Percentiles rank a stretch among this genome's conserved stretches.
phyloP scores from a whole-genome alignment of 148 eudicot species.

The Polygonum maritimum region DNA sequence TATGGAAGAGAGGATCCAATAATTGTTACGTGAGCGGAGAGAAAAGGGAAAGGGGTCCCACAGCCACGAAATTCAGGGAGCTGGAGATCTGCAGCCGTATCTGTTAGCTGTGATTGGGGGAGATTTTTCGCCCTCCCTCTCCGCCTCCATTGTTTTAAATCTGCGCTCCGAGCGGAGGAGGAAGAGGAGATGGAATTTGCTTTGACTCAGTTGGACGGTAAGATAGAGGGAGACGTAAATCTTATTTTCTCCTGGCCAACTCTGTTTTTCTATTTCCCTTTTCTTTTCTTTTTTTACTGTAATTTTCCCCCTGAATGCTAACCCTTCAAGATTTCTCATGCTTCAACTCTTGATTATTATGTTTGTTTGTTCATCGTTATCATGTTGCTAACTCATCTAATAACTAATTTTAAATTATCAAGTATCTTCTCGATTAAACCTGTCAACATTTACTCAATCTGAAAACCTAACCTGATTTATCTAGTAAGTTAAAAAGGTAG shows the following conservation, averaged over 20 bases:
- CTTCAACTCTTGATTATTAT: neutral
- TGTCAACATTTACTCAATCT: too few relatives aligned
- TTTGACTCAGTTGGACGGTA: slow-evolving; percentile 6
- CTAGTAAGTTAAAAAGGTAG: too few relatives aligned
- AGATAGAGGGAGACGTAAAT: neutral
- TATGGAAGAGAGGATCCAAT: neutral
- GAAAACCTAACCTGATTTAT: too few relatives aligned
- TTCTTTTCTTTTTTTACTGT: neutral
- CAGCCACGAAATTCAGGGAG: neutral
- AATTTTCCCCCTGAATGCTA: neutral
- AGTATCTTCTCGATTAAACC: too few relatives aligned
- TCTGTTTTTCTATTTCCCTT: neutral
- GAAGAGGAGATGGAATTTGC: slow-evolving; percentile 8
- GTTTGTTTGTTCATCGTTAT: neutral
- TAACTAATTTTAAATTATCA: neutral
- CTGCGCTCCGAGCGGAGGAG: neutral
- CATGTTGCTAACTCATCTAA: neutral
- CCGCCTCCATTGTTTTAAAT: neutral
- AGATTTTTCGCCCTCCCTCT: neutral
- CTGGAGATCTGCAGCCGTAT: neutral
- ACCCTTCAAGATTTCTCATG: neutral
- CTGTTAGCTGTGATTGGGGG: neutral
- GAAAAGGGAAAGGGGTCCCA: slow-evolving; percentile 4
- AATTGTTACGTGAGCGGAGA: slow-evolving; percentile 6
- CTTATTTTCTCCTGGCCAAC: neutral